Conservation (phyloP, 352 stramenopile species). For the Pythium vanterpoolii region DNA sequence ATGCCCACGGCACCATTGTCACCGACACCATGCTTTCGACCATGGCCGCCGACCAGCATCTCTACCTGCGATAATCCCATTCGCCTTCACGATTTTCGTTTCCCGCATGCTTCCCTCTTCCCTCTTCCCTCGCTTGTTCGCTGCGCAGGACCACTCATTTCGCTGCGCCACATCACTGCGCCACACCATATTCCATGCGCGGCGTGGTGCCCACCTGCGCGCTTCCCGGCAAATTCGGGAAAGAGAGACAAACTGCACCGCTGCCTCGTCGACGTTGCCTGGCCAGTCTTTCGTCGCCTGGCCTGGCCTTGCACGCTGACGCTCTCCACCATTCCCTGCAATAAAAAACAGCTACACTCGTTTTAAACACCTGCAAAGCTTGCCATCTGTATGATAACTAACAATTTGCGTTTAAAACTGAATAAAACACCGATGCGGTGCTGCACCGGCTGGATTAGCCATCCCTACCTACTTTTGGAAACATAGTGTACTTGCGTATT, state of each 20-base stretch:
- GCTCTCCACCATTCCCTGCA: conserved; percentile 23
- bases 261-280: conserved; percentile 39
- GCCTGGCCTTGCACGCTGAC: conserved; percentile 20
- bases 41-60: conserved; percentile 29
- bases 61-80: conserved; percentile 29
- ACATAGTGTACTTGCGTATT: conserved; percentile 3
- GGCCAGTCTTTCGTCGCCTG: conserved; percentile 44
- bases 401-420: conserved; percentile 11
- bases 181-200: conserved; percentile 26
- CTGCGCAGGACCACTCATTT: conserved; percentile 18
- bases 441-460: conserved; percentile 5
- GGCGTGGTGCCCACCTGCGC: conserved; percentile 32
- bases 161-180: conserved; percentile 18
- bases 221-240: conserved; percentile 58
- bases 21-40: conserved; percentile 23
- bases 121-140: not conserved
- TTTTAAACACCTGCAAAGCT: conserved; percentile 11
- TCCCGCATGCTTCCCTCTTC: too few species aligned
- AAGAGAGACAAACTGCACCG: conserved; percentile 45
- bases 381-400: conserved; percentile 8
- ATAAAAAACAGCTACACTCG: conserved; percentile 5
- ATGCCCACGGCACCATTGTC: conserved; percentile 28
- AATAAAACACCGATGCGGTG: conserved; percentile 5
- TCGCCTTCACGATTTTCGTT: not conserved
- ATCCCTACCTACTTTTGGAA: conserved; percentile 18